Conservation (phyloP, 495 filamentous ascomycete species). For the Terfezia boudieri region DNA sequence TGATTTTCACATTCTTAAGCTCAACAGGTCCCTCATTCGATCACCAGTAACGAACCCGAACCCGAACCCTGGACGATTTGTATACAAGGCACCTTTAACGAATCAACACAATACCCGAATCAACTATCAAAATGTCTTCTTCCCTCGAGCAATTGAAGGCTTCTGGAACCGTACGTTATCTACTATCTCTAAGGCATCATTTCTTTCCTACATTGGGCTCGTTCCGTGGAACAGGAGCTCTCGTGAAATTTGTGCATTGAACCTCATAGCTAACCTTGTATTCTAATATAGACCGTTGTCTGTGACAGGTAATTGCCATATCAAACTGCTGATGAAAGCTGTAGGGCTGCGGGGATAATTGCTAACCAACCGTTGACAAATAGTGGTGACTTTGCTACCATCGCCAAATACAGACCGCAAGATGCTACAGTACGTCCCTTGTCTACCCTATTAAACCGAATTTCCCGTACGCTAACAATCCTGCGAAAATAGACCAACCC, state of each 20-base stretch:
- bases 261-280: background rate
- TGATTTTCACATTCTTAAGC: too few species aligned
- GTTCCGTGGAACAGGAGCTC: too few species aligned
- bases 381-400: constrained; percentile 63
- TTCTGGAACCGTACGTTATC: constrained; percentile 64
- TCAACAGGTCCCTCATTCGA: too few species aligned
- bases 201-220: constrained; percentile 3
- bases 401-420: constrained; percentile 99
- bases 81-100: too few species aligned
- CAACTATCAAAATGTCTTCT: constrained; percentile 13
- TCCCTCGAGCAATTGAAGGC: constrained; percentile 90
- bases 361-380: constrained; percentile 1
- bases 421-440: constrained; percentile 48
- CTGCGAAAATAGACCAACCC: constrained; percentile 47
- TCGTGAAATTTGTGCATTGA: constrained; percentile 1
- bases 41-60: too few species aligned
- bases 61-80: too few species aligned
- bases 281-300: constrained; percentile 48
- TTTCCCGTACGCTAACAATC: background rate
- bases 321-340: too few species aligned
- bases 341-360: background rate
- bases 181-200: background rate
- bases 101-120: constrained; percentile 2
- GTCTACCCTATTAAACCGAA: background rate
- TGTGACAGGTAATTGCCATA: constrained; percentile 63